Conservation (phyloP, 2,329 filamentous ascomycete genomes). For the Neurospora sp. region DNA sequence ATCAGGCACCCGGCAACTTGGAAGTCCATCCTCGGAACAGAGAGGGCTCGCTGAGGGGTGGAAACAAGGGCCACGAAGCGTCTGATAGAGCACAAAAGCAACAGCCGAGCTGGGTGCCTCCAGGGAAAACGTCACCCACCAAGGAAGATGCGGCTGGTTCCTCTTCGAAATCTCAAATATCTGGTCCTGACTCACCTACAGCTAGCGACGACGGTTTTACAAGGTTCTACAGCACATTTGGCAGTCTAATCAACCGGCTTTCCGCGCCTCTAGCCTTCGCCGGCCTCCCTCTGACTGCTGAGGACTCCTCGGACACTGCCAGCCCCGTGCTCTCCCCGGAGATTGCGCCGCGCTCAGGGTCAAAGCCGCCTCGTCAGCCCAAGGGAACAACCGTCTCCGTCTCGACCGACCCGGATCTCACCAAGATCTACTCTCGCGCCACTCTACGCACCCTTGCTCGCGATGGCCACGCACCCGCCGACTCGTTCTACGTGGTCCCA, state of each 20-base stretch:
- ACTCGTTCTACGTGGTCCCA: conserved; percentile 92
- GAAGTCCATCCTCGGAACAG: conserved; percentile 41
- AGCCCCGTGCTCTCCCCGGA: conserved; percentile 29
- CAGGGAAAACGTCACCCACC: conserved; percentile 21
- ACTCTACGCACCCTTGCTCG: conserved; percentile 70
- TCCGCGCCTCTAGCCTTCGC: conserved; percentile 89
- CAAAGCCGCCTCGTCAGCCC: conserved; percentile 18
- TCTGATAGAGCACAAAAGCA: conserved; percentile 39
- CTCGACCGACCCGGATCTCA: conserved; percentile 60
- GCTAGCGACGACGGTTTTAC: conserved; percentile 68
- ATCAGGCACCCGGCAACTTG: conserved; percentile 62
- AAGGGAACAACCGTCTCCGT: conserved; percentile 4
- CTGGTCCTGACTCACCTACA: conserved; percentile 6
- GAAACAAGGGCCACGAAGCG: conserved; percentile 31
- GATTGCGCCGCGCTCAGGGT: conserved; percentile 22
- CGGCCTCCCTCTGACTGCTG: conserved; percentile 65
- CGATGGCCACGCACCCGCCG: conserved; percentile 52
- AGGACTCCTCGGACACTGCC: conserved; percentile 30
- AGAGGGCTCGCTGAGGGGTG: conserved; percentile 39
- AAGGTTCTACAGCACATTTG: conserved; percentile 86
- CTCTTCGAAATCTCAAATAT: conserved; percentile 12
- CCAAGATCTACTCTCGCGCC: conserved; percentile 74
- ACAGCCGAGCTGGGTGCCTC: conserved; percentile 38
- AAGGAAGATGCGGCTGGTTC: conserved; percentile 15
- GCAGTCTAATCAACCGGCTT: conserved; percentile 76